Evolutionary conservation across 441 rosid species (phyloP).

Genomic region (Kokia cookei): DNA sequence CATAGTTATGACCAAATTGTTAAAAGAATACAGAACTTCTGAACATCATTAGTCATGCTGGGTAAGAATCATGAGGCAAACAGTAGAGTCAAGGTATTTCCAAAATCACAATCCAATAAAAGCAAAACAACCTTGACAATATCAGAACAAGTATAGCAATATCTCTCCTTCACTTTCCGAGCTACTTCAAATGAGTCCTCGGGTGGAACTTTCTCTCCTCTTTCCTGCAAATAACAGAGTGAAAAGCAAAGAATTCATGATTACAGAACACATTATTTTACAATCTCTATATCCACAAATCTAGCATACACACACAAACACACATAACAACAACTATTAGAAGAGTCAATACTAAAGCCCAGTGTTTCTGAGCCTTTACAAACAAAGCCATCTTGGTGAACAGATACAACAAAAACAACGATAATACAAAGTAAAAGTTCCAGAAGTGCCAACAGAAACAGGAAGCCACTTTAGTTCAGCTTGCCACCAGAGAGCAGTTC

Average conservation of each 20-base stretch:
- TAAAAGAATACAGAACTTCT: neutral
- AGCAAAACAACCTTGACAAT: conserved; percentile 73
- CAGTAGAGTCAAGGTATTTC: neutral
- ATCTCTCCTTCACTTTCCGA: conserved; percentile 91
- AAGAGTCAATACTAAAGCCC: neutral
- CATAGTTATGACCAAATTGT: neutral
- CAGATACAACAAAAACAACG: neutral
- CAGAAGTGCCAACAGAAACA: too few species aligned
- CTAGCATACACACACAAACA: neutral
- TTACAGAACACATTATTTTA: neutral
- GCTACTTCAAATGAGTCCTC: conserved; percentile 98
- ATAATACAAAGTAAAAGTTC: neutral
- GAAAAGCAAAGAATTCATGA: conserved; percentile 15
- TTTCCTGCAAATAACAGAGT: conserved; percentile 58
- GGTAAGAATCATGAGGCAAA: conserved; percentile 2
- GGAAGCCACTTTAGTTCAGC: neutral
- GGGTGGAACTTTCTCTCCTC: conserved; percentile 95
- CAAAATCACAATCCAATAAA: conserved; percentile 2
- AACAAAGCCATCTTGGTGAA: neutral
- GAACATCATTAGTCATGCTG: neutral
- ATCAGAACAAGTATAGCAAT: conserved; percentile 91
- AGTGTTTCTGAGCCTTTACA: neutral
- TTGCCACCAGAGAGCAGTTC: neutral
- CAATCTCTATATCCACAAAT: neutral
- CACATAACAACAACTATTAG: neutral